These are phyloP conservation scores for Trichophyton equinum DNA, from an alignment of 2,329 filamentous ascomycete species.

Conservation along the genomic window DNA sequence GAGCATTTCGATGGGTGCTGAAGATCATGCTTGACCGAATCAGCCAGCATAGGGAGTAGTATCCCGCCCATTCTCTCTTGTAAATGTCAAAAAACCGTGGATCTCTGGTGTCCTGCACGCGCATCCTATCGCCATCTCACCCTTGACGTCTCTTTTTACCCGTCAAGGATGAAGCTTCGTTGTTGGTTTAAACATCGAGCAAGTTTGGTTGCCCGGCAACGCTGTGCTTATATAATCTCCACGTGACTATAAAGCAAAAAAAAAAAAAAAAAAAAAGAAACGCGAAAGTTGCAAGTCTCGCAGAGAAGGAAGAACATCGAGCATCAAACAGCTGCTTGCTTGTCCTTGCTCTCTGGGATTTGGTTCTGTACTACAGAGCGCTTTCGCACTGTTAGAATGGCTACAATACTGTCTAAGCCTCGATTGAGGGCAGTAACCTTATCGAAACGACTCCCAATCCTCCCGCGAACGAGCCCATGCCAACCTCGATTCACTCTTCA, in stretches of 20 bases:
- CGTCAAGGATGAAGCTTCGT: not conserved
- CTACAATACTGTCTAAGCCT: not conserved
- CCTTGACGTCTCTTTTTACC: not conserved
- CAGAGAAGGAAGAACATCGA: not conserved
- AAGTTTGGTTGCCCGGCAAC: slow-evolving; percentile 11
- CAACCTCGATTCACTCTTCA: not conserved
- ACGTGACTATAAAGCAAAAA: not conserved
- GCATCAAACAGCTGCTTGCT: not conserved
- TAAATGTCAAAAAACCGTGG: not conserved
- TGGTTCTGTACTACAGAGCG: not conserved
- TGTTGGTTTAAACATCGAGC: slow-evolving; percentile 11
- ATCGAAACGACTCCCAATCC: not conserved
- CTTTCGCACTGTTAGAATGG: not conserved
- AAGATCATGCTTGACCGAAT: slow-evolving; percentile 43
- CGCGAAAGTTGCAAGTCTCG: not conserved
- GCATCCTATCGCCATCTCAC: not conserved
- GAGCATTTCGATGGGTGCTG: slow-evolving; percentile 44
- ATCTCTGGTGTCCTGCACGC: not conserved
- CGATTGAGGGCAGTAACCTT: not conserved
- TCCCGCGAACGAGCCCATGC: not conserved
- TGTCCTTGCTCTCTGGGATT: not conserved
- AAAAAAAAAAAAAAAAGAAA: not conserved
- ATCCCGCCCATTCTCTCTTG: slow-evolving; percentile 12
- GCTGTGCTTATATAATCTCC: not conserved
- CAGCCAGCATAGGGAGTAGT: slow-evolving; percentile 17